A percentile compares a stretch with the other conserved stretches of the same genome.
These are phyloP conservation scores for Coemansia sp. DNA, from an alignment of 192 early-diverging fungal genomes.

Conservation along the genomic window DNA sequence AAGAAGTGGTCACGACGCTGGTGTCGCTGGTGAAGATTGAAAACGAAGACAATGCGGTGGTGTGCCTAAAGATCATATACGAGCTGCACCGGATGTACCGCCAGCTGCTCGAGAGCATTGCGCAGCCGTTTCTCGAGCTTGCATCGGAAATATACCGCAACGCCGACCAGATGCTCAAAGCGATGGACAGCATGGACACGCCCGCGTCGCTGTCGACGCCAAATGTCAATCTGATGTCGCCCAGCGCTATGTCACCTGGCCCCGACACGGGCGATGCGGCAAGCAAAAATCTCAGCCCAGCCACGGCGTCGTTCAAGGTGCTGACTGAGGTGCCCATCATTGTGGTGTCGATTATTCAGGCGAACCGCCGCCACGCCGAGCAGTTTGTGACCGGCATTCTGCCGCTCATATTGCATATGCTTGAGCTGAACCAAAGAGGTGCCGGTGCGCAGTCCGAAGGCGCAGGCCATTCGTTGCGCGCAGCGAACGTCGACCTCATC, in stretches of 20 bases:
- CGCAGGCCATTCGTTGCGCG: constrained; percentile 45
- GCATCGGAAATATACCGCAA: constrained; percentile 92
- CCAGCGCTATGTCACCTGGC: constrained; percentile 71
- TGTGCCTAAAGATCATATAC: constrained; percentile 90
- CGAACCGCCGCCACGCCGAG: constrained; percentile 76
- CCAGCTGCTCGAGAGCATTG: constrained; percentile 74
- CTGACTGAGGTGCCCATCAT: constrained; percentile 98
- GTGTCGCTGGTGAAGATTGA: constrained; percentile 80
- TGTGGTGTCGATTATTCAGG: constrained; percentile 90
- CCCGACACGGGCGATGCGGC: constrained; percentile 57
- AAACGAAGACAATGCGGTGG: constrained; percentile 97
- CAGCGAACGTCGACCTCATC: constrained; percentile 72
- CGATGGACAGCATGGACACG: constrained; percentile 64
- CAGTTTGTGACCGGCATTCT: constrained; percentile 82
- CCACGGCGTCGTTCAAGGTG: constrained; percentile 92
- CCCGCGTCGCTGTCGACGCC: constrained; percentile 57
- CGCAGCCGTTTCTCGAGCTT: constrained; percentile 85
- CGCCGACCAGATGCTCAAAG: constrained; percentile 70
- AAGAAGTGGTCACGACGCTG: constrained; percentile 69
- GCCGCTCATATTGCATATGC: constrained; percentile 72
- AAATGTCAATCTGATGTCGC: constrained; percentile 53
- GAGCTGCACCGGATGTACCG: constrained; percentile 91
- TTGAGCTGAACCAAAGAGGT: constrained; percentile 43
- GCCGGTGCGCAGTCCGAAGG: constrained; percentile 12
- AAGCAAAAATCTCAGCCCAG: constrained; percentile 65